Percentiles rank a stretch among this genome's conserved stretches.
phyloP scores from a whole-genome alignment of 176 grass and related monocot genomes.

The Oryza australiensis region DNA sequence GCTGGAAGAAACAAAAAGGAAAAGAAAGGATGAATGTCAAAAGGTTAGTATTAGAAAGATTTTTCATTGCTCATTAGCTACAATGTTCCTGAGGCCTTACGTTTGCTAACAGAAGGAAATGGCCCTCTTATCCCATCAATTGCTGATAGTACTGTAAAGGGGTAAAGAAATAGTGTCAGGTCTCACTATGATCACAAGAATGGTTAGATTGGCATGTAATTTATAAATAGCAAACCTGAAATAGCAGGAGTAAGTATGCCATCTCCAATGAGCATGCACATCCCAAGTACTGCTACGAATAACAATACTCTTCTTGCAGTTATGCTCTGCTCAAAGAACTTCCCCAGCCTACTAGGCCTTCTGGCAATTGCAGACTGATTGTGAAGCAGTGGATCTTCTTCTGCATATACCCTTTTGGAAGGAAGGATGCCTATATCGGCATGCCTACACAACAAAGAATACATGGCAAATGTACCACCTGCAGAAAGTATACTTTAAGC shows the following conservation, averaged over 20 bases:
- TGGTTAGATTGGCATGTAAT: slow-evolving; percentile 12
- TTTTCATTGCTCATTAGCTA: not conserved
- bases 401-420: slow-evolving; percentile 51
- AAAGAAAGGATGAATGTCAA: slow-evolving; percentile 5
- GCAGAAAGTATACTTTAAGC: slow-evolving; percentile 8
- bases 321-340: slow-evolving; percentile 67
- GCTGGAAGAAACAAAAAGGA: slow-evolving; percentile 41
- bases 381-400: slow-evolving; percentile 25
- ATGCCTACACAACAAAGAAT: slow-evolving; percentile 75
- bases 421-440: slow-evolving; percentile 76
- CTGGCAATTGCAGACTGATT: slow-evolving; percentile 21
- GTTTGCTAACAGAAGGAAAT: slow-evolving; percentile 58
- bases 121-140: slow-evolving; percentile 66
- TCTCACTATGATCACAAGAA: slow-evolving; percentile 23
- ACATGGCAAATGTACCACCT: slow-evolving; percentile 90
- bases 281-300: slow-evolving; percentile 73
- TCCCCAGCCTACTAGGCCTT: slow-evolving; percentile 56
- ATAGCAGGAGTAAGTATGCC: slow-evolving; percentile 89
- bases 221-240: slow-evolving; percentile 49
- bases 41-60: not conserved
- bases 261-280: slow-evolving; percentile 91
- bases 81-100: slow-evolving; percentile 37
- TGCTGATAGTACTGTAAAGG: slow-evolving; percentile 66
- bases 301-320: slow-evolving; percentile 69
- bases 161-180: not conserved